A percentile compares a stretch with the other conserved stretches of the same genome.
These are phyloP conservation scores for Nicotiana undulata DNA, from an alignment of 257 asterid genomes.

Conservation along the genomic window DNA sequence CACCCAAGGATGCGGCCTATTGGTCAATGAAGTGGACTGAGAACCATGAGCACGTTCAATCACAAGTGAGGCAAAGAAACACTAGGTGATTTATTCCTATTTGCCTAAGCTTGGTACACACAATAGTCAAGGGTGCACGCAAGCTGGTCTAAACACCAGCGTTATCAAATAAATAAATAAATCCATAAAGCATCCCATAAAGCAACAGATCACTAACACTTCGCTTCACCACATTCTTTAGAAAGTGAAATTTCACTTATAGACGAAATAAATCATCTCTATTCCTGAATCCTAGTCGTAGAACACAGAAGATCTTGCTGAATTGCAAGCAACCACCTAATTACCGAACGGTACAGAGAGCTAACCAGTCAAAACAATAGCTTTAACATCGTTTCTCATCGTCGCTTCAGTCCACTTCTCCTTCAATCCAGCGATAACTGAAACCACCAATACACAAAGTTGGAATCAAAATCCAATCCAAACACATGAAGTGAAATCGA, in stretches of 20 bases:
- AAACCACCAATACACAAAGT: background rate
- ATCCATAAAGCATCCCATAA: background rate
- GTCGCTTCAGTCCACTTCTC: conserved; percentile 58
- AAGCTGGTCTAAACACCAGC: too few species aligned
- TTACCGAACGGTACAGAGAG: background rate
- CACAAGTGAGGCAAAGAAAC: too few species aligned
- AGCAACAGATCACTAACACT: background rate
- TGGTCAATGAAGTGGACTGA: too few species aligned
- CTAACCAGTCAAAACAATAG: conserved; percentile 72
- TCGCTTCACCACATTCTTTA: background rate
- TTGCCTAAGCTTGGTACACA: too few species aligned
- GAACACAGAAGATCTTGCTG: background rate
- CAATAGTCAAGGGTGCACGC: too few species aligned
- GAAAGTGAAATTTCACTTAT: conserved; percentile 4
- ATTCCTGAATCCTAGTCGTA: background rate
- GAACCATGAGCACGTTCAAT: too few species aligned
- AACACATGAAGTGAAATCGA: background rate
- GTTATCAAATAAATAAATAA: background rate
- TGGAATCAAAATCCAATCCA: background rate
- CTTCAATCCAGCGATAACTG: conserved; percentile 69
- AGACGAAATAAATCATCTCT: background rate
- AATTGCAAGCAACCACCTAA: background rate
- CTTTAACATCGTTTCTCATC: conserved; percentile 74
- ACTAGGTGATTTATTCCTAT: too few species aligned
- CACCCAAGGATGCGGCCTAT: background rate